Conservation (phyloP, 345 rosid genomes). For the Noccaea caerulescens region DNA sequence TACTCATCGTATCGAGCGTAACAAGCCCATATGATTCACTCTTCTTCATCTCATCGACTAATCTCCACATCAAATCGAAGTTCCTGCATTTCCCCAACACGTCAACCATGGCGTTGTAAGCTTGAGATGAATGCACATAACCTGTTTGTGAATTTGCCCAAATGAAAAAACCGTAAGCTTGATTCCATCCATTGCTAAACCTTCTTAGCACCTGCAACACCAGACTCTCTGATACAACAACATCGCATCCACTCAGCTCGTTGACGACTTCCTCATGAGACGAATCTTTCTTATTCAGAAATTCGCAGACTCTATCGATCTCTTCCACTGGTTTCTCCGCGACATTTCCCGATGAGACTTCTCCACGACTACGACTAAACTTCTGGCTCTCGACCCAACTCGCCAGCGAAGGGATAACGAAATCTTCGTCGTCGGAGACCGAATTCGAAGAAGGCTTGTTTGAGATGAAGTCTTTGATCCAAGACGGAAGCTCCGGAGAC, state of each 20-base stretch:
- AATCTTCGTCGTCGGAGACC: conserved; percentile 54
- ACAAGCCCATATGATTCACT: conserved; percentile 49
- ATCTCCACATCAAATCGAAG: conserved; percentile 66
- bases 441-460: conserved; percentile 35
- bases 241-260: conserved; percentile 48
- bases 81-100: conserved; percentile 60
- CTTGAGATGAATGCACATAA: conserved; percentile 54
- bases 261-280: conserved; percentile 48
- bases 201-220: conserved; percentile 63
- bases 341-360: conserved; percentile 19
- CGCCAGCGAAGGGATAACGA: conserved; percentile 76
- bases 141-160: conserved; percentile 84
- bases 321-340: conserved; percentile 43
- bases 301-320: conserved; percentile 53
- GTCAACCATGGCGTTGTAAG: conserved; percentile 68
- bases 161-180: conserved; percentile 67
- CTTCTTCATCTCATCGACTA: conserved; percentile 65
- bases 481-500: conserved; percentile 71
- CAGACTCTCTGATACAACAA: conserved; percentile 48
- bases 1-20: conserved; percentile 63
- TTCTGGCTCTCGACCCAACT: conserved; percentile 58
- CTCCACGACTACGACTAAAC: conserved; percentile 6
- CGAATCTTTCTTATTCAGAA: conserved; percentile 49
- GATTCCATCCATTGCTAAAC: conserved; percentile 63
- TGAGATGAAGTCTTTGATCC: conserved; percentile 54